These are phyloP conservation scores for Nidularia sp. DNA, from an alignment of 768 basidiomycete genomes.

Conservation along the genomic window DNA sequence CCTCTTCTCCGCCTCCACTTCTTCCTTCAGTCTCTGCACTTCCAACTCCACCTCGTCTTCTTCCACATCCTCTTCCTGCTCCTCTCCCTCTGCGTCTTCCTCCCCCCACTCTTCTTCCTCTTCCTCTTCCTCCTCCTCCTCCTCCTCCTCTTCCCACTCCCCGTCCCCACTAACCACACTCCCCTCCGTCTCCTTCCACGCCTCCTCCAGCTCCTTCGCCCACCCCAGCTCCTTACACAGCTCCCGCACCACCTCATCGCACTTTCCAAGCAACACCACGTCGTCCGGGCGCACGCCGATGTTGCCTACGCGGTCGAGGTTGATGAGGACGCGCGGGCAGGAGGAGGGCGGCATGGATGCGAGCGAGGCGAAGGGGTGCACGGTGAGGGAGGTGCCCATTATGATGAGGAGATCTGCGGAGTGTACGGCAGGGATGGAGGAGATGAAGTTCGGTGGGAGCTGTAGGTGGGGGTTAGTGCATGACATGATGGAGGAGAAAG, in stretches of 20 bases:
- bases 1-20: background rate
- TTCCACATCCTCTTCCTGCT: no score
- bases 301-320: constrained; percentile 77
- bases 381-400: constrained; percentile 86
- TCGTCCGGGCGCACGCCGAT: constrained; percentile 53
- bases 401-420: constrained; percentile 86
- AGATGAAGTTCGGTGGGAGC: constrained; percentile 73
- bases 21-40: background rate
- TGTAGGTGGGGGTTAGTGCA: constrained; percentile 17
- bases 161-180: constrained; percentile 14
- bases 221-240: constrained; percentile 72
- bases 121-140: constrained; percentile 5
- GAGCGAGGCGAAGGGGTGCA: constrained; percentile 85
- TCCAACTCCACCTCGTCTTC: no score
- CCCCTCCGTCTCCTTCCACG: constrained; percentile 50
- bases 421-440: constrained; percentile 44
- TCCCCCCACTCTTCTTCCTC: background rate
- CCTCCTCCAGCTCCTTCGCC: constrained; percentile 53
- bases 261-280: constrained; percentile 62
- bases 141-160: constrained; percentile 2
- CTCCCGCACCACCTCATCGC: constrained; percentile 61
- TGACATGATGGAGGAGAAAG: background rate
- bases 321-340: constrained; percentile 86
- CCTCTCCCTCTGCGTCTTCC: no score
- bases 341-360: constrained; percentile 44